Conservation (phyloP, 176 grass and related monocot species). For the Cenchrus purpureus region DNA sequence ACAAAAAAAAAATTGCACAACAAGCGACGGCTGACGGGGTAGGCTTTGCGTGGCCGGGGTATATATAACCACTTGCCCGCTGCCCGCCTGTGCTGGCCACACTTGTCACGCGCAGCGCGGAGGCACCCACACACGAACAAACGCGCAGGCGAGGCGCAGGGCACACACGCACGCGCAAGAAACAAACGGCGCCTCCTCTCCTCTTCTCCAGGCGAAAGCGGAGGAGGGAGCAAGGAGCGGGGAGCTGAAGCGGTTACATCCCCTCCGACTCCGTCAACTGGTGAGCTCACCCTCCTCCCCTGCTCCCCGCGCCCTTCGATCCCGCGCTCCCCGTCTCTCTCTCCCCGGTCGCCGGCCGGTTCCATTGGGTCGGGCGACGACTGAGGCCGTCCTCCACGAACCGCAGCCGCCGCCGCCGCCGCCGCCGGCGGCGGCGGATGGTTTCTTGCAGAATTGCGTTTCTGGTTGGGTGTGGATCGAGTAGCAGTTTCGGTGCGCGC, state of each 20-base stretch:
- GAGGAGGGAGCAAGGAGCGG: neutral
- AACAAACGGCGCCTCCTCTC: neutral
- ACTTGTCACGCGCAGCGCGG: conserved; percentile 24
- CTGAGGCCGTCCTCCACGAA: no score
- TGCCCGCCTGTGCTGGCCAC: conserved; percentile 4
- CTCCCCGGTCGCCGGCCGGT: neutral
- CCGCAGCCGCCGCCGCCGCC: neutral
- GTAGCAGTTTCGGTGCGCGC: no score
- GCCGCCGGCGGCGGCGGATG: neutral
- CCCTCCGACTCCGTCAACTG: conserved; percentile 29
- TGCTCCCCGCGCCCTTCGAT: neutral
- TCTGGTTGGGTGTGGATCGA: neutral
- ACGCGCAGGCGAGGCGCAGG: neutral
- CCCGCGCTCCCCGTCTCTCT: no score
- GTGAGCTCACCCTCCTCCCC: conserved; percentile 28
- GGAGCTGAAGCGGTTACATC: conserved; percentile 47
- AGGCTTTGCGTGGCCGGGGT: neutral
- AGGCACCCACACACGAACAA: neutral
- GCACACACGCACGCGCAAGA: neutral
- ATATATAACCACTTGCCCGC: neutral
- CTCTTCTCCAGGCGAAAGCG: neutral
- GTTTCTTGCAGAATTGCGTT: neutral
- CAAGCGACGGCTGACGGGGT: neutral
- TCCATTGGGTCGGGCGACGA: neutral
- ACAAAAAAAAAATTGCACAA: neutral